Base-by-base conservation (phyloP, 1,284 basidiomycete species). In the Moesziomyces antarcticus region DNA sequence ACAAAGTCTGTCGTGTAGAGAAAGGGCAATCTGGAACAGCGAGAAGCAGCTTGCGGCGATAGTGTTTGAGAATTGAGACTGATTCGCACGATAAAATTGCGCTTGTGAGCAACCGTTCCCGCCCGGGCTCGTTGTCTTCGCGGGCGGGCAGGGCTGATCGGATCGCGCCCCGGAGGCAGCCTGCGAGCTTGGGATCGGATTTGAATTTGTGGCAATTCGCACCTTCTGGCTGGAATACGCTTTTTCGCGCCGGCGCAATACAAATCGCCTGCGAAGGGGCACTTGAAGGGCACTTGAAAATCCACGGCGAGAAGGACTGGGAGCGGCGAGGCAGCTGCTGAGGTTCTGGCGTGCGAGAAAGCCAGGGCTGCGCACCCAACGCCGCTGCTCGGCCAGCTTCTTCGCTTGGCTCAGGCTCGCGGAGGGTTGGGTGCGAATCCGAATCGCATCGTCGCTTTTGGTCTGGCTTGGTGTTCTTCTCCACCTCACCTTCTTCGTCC, bases 301-400 rank as follows among this genome's bases (percentile, higher is more conserved):
- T 33, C 30, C 30, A 33, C 30, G 30, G 30, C 30, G 11, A 10
- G 30, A 33, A 33, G 30, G 30, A 33, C 30, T 33, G 30, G 8
- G 30, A 33, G 30, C 5, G 30, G 10, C 2, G 30, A 13, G 11
- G 22, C 49, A 42, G 10, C 18, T 8, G 37, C 10, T 9, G n/a
- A 30, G 14, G 11, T 40, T 60, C 43, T 43, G 47, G 65, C 60
- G 66, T 69, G 60, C 66, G 66, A 69, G 66, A 63, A 54, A 57
- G 47, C 22, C 2, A 37, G 21, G 18, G 5, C 9, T 41, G 37
- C 53, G 9, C 30, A 33, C 30, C 30, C 30, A 33, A 33, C 30
- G 30, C 30, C 2, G 30, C 30, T 33, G 10, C 10, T 11, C 30
- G 37, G 14, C 37, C 16, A 40, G 50, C 22, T 52, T 57, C 54